Evolutionary conservation across 2,329 filamentous ascomycete genomes (phyloP), one percentile per base, ranked within the genome.

Genomic region (Claviceps monticola): DNA sequence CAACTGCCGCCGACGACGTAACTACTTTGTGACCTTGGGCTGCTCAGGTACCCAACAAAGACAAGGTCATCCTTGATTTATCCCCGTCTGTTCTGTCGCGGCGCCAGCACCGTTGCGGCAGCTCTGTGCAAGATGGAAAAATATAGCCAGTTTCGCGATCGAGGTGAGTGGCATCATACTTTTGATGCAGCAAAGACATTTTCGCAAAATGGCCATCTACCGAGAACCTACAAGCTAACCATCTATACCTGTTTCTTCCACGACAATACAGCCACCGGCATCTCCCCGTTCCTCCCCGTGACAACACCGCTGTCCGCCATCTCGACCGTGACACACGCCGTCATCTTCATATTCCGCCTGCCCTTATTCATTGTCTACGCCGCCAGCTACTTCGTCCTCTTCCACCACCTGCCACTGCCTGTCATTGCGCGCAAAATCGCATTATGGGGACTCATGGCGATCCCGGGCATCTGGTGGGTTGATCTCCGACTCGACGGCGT

Each of bases 401-500:
- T 97, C 50, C 87, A 91, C 70, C 86, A 84, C 76, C 78, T 95
- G 14, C 89, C 89, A 0, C 64, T 80, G 19, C 77, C 77, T 14
- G 68, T 71, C 36, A 66, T 74, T 53, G 62, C 82, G 44, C 88
- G 88, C 62, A 97, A 97, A 70, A 80, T 86, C 13, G 80, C 88
- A 48, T 71, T 97, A 50, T 97, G 93, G 91, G 78, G 82, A 55
- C 79, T 97, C 57, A 79, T 98, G 59, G 85, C 82, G 39, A 85
- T 95, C 54, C 88, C 90, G 0, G 91, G 93, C 29, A 87, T 98
- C 53, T 97, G 90, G 89, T 97, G 91, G 91, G 84, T 96, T 52
- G 93, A 98, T 68, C 74, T 98, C n/a, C 91, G 96, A 67, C 88
- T 98, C 58, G 93, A 98, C 66, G 91, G 91, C 53, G 93, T 98